Base-by-base conservation (phyloP, 495 filamentous ascomycete species). In the Trichoderma erinaceum region DNA sequence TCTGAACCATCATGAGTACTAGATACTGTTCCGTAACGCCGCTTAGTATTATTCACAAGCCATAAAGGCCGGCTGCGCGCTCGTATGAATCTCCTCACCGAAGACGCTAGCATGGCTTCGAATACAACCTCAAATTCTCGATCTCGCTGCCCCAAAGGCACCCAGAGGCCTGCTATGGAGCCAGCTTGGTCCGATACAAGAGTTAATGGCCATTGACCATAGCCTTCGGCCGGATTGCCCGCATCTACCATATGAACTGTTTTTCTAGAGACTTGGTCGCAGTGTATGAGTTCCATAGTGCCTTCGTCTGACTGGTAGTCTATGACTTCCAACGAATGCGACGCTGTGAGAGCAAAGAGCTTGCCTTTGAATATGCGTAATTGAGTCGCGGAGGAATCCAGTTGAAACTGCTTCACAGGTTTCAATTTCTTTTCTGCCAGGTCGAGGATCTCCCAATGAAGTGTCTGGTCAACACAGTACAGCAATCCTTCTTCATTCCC, bases 131-230 rank as follows among this genome's bases (percentile, higher is more conserved):
- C 75, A 63, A 83, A 76, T 1, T 80, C 78, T 41, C 72, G 77
- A 13, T 77, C 77, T n/a, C 75, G 71, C 29, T 75, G 72, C 58
- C 73, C 67, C 50, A 75, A 70, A 3, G 81, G 77, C 5, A 80
- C 72, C 84, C 83, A 87, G 18, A 88, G 70, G 0, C 84, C 86
- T 10, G 77, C 77, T 18, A 87, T 68, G 3, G 77, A 77, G 56
- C 82, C 78, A 43, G 78, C 75, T 29, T 77, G 78, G 46, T 87
- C 83, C 0, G 82, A 78, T 29, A 85, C 44, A 23, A 85, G 70
- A 21, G 77, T 71, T 48, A 87, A 69, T 44, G 74, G 69, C 23
- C 71, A 72, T 35, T 61, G 38, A 4, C 68, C 32, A 4, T 73
- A 66, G 4, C 75, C 63, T 16, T 66, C 69, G 13, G 68, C 65